These are phyloP conservation scores for Citrus medica DNA, from an alignment of 345 rosid genomes.

Conservation along the genomic window DNA sequence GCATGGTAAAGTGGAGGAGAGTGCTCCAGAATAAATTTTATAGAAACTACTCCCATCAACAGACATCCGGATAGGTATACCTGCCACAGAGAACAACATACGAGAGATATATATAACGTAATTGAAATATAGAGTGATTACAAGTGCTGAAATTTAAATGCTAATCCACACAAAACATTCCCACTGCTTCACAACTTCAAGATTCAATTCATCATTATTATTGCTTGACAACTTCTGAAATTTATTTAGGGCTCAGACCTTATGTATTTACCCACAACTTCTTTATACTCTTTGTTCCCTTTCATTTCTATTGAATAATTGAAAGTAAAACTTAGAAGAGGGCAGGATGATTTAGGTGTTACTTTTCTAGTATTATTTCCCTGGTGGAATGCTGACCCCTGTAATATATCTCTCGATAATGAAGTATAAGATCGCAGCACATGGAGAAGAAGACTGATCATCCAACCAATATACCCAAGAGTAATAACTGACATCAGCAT, in stretches of 20 bases:
- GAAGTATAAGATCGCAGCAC: conserved; percentile 85
- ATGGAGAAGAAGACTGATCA: conserved; percentile 77
- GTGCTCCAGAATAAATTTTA: conserved; percentile 55
- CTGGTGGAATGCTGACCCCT: conserved; percentile 41
- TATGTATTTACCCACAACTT: neutral
- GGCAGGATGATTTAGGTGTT: conserved; percentile 47
- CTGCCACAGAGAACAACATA: conserved; percentile 42
- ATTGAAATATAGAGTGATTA: neutral
- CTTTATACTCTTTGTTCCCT: neutral
- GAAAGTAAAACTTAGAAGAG: conserved; percentile 21
- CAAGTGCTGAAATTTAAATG: neutral
- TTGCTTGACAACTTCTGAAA: too few relatives aligned
- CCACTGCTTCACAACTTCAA: neutral
- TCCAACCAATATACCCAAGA: conserved; percentile 93
- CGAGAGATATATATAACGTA: conserved; percentile 16
- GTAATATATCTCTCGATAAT: conserved; percentile 44
- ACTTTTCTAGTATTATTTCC: conserved; percentile 61
- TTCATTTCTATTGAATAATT: neutral
- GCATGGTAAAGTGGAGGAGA: conserved; percentile 95
- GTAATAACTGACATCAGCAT: conserved; percentile 86
- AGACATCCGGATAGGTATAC: conserved; percentile 54
- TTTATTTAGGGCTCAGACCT: neutral
- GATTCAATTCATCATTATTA: too few relatives aligned
- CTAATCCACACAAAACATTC: neutral
- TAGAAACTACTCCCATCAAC: conserved; percentile 52